Base-by-base conservation (phyloP, 345 rosid species). In the Eucalyptus caleyi region DNA sequence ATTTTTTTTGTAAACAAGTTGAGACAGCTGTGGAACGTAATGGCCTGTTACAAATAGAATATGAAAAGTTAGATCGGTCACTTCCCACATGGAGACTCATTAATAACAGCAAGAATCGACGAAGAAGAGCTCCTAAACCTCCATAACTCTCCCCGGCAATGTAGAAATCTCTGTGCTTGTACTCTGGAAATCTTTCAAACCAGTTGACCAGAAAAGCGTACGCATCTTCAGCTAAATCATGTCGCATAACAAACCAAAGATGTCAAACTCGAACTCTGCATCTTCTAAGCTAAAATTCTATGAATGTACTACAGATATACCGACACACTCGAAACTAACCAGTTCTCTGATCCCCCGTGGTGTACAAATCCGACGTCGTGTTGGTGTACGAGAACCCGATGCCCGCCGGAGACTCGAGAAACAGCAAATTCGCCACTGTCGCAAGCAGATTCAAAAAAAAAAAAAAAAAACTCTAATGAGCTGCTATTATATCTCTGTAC, bases 371-470 rank as follows among this genome's bases (percentile, higher is more conserved):
- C 13, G 98, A 93, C 19, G 96, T 93, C 1, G 97, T 98, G 87
- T 97, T 97, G 2, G 98, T 88, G 92, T 96, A 97, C 6, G 99
- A 97, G 93, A 97, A 97, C 16, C 99, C 99, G 89, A 97, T 99
- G 91, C 99, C 99, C 83, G 98, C 99, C 3, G 99, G 99, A 88
- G 99, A 97, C 88, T 97, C 99, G 82, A 97, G 97, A 90, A 97
- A 97, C 37, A 97, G 93, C 93, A 97, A 59, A 92, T 97, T 97
- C 67, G 98, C 99, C 95, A 97, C 99, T 97, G 91, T 88, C n/a
- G 82, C 87, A 87, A 34, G 8, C 44, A 23, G 13, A 87, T 54
- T 37, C n/a, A n/a, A n/a, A n/a, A n/a, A n/a, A n/a, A n/a, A n/a
- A n/a, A n/a, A 51, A 51, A 50, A 7, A 53, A 56, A 24, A 56